A percentile compares a stretch with the other conserved stretches of the same genome.
Conservation (phyloP, 208 protist genomes). For the Naegleria lovaniensis region DNA sequence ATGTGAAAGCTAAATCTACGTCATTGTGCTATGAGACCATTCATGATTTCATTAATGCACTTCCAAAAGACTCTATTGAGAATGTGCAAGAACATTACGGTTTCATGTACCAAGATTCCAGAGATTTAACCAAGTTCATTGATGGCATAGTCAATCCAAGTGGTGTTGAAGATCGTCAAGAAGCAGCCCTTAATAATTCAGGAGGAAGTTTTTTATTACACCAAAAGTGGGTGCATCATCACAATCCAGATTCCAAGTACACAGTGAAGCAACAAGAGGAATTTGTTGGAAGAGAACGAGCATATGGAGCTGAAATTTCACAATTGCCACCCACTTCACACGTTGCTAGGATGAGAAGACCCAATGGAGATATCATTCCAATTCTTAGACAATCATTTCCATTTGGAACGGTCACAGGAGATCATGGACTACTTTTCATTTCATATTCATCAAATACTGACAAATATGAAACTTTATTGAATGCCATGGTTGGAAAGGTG, state of each 20-base stretch:
- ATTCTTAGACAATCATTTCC: constrained; percentile 4
- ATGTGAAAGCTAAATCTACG: not conserved
- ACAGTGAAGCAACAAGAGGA: not conserved
- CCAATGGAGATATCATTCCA: not conserved
- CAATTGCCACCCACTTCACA: not conserved
- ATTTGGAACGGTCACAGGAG: not conserved
- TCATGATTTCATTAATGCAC: not conserved
- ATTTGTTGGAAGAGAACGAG: not conserved
- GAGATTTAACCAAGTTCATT: constrained; percentile 7
- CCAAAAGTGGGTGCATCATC: not conserved
- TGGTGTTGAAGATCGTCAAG: not conserved
- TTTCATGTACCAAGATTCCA: not conserved
- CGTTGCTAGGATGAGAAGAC: constrained; percentile 1
- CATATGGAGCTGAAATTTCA: not conserved
- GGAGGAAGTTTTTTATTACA: not conserved
- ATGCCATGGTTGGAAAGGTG: not conserved
- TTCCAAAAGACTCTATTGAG: not conserved
- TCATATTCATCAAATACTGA: not conserved
- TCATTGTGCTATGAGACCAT: not conserved
- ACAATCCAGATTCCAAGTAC: not conserved
- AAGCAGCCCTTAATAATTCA: not conserved
- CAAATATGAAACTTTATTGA: not conserved
- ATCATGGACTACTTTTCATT: not conserved
- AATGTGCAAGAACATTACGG: not conserved
- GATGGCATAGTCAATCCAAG: not conserved